phyloP scores from a whole-genome alignment of 352 stramenopile genomes.

The Phytophthora gonapodyides region DNA sequence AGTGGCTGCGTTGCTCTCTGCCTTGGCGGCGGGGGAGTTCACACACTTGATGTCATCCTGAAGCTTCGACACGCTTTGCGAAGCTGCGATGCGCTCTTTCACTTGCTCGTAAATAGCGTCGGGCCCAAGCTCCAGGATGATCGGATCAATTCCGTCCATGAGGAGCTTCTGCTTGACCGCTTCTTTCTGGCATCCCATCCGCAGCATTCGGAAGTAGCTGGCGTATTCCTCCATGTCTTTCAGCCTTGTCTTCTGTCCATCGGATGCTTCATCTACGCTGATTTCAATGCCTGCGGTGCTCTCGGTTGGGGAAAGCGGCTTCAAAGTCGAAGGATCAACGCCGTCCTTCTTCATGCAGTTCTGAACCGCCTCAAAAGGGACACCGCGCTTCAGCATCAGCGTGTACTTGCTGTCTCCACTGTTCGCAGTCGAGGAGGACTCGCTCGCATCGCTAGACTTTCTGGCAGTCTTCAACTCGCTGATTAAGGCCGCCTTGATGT shows the following conservation, averaged over 20 bases:
- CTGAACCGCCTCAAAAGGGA: constrained; percentile 72
- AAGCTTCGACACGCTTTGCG: constrained; percentile 37
- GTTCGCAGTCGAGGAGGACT: constrained; percentile 4
- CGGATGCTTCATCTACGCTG: neutral
- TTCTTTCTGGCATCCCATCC: constrained; percentile 88
- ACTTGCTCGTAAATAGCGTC: constrained; percentile 70
- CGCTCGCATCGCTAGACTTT: constrained; percentile 11
- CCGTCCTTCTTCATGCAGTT: constrained; percentile 78
- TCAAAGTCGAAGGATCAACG: constrained; percentile 47
- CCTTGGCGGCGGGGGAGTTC: constrained; percentile 26
- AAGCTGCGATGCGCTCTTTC: constrained; percentile 50
- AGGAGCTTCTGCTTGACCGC: constrained; percentile 92
- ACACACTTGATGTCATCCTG: constrained; percentile 73
- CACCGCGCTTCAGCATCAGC: constrained; percentile 68
- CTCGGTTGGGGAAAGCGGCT: constrained; percentile 15
- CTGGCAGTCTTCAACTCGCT: constrained; percentile 21
- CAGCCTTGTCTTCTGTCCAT: constrained; percentile 33
- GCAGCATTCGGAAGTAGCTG: constrained; percentile 95
- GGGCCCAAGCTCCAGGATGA: constrained; percentile 63
- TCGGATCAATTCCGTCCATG: constrained; percentile 88
- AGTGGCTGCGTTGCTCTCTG: neutral
- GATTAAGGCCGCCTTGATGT: constrained; percentile 23
- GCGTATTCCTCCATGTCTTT: constrained; percentile 74
- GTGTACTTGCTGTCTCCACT: constrained; percentile 51
- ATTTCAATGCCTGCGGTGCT: neutral